Evolutionary conservation across 176 grass and related monocot genomes (phyloP).

Genomic region (Pharus latifolius): DNA sequence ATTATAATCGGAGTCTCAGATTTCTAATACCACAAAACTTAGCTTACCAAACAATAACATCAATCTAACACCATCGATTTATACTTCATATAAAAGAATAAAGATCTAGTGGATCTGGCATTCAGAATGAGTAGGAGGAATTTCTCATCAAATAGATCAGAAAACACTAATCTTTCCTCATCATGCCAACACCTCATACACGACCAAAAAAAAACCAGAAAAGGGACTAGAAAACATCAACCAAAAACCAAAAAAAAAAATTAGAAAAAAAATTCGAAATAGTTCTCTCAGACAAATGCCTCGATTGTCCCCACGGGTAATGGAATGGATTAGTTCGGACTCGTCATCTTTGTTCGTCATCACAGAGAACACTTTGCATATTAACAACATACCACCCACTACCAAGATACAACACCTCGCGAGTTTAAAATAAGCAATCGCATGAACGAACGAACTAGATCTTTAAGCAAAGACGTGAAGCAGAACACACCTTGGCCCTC

Average conservation of each 20-base stretch:
- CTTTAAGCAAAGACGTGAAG: rapidly evolving
- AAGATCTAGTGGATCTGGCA: neutral
- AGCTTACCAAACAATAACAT: too few species aligned
- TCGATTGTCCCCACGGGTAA: conserved; percentile 46
- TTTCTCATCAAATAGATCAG: conserved; percentile 36
- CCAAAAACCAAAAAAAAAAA: too few species aligned
- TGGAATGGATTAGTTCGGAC: conserved; percentile 53
- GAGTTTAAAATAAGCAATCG: neutral
- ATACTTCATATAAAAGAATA: too few species aligned
- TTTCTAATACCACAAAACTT: too few species aligned
- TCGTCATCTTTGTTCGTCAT: conserved; percentile 52
- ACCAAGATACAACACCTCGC: too few species aligned
- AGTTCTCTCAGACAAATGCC: conserved; percentile 68
- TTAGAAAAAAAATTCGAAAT: neutral
- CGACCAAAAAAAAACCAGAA: neutral
- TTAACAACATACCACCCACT: too few species aligned
- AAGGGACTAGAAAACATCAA: neutral
- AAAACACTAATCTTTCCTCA: conserved; percentile 16
- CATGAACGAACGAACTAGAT: neutral
- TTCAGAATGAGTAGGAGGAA: conserved; percentile 64
- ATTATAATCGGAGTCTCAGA: too few species aligned
- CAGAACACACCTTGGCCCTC: conserved; percentile 38
- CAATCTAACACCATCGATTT: too few species aligned
- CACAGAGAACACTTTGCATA: neutral
- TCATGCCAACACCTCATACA: neutral